These are phyloP conservation scores for Patellaria atrata DNA, from an alignment of 495 filamentous ascomycete species.

Conservation along the genomic window DNA sequence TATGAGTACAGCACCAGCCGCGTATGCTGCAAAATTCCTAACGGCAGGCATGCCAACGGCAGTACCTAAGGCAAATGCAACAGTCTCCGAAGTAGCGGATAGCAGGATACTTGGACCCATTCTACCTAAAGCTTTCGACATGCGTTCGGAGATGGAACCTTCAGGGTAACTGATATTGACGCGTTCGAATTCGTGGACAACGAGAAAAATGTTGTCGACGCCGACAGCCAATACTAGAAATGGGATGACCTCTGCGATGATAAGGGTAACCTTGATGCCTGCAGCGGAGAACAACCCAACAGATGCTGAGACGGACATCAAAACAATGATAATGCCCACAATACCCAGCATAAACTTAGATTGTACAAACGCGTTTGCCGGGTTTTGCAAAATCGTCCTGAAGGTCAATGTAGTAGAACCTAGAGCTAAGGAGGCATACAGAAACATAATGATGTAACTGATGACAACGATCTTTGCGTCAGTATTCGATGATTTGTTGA, in stretches of 20 bases:
- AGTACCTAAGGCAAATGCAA: constrained; percentile 81
- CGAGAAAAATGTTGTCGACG: constrained; percentile 97
- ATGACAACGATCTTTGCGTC: constrained; percentile 94
- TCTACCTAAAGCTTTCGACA: constrained; percentile 72
- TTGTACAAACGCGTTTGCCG: constrained; percentile 71
- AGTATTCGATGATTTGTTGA: constrained; percentile 93
- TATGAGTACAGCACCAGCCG: constrained; percentile 90
- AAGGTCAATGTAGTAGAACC: constrained; percentile 73
- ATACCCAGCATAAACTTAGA: constrained; percentile 92
- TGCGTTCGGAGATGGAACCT: constrained; percentile 65
- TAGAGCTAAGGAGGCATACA: constrained; percentile 85
- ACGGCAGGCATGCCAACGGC: constrained; percentile 97
- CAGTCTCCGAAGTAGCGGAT: constrained; percentile 82
- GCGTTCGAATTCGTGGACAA: constrained; percentile 95
- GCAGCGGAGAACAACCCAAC: constrained; percentile 83
- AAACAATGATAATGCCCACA: constrained; percentile 80
- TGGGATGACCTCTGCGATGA: constrained; percentile 96
- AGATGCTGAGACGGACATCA: constrained; percentile 93
- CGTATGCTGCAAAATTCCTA: constrained; percentile 90
- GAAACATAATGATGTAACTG: constrained; percentile 97
- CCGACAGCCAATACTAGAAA: constrained; percentile 93
- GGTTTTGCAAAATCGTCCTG: constrained; percentile 60
- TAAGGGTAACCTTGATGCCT: constrained; percentile 84
- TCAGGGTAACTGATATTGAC: constrained; percentile 82
- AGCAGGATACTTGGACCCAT: constrained; percentile 97